Base-by-base conservation (phyloP, 345 rosid genomes). In the Dipteronia sinensis region DNA sequence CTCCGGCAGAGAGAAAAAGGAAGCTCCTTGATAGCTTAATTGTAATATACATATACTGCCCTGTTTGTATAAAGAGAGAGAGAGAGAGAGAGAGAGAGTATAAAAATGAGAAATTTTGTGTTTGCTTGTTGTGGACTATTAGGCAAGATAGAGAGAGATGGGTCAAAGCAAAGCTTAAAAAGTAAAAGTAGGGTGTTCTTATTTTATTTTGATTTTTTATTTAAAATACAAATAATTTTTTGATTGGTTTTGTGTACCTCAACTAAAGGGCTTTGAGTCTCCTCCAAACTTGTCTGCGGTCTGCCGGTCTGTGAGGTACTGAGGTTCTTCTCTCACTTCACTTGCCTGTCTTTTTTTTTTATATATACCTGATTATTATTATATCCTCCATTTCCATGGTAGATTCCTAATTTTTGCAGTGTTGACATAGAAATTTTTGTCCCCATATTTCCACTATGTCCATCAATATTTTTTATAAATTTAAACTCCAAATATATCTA, bases 161-260 rank as follows among this genome's bases (percentile, higher is more conserved):
- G 83, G 89, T 86, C 89, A 79, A 84, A 79, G 86, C 72, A 63
- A 78, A 74, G 66, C 72, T 55, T 67, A 10, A 46, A 64, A 78
- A 78, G 76, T 20, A 79, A 82, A 76, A 78, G 66, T 76, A 34
- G 31, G 61, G 34, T 27, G 6, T 74, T 79, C 44, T 66, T 20
- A 23, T 78, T 64, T 25, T 62, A 46, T 55, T 53, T 44, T 38
- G 0, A 34, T 34, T 34, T 17, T 10, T 61, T 74, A 75, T 78
- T 70, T 64, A 13, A 61, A 55, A 68, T 56, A 19, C 10, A 46
- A 46, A 46, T 2, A 46, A 42, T 42, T 46, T 63, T 80, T 53
- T 66, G 31, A 72, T 25, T 77, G 82, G 78, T 58, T 34, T 31
- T 51, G 63, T 72, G 62, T 55, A 25, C 78, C 76, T 49, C 69